Percentiles rank a stretch among this genome's conserved stretches.
phyloP scores from a whole-genome alignment of 805 yeast genomes.

The Candida coleopterorum region DNA sequence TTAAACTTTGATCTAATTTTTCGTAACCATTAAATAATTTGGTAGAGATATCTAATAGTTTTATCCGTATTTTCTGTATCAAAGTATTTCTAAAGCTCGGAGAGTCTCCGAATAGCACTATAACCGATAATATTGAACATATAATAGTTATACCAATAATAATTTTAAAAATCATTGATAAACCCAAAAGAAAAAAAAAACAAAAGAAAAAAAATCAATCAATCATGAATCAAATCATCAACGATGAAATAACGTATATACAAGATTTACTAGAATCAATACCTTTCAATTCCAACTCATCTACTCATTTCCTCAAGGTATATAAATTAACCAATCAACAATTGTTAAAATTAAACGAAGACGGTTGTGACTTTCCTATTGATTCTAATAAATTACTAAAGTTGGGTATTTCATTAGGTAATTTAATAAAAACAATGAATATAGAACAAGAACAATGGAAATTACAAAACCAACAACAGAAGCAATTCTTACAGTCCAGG shows the following conservation, averaged over 20 bases:
- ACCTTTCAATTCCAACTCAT: slow-evolving; percentile 24
- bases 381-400: slow-evolving; percentile 34
- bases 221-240: slow-evolving; percentile 14
- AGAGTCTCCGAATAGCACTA: slow-evolving; percentile 45
- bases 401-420: slow-evolving; percentile 39
- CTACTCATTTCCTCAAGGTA: slow-evolving; percentile 23
- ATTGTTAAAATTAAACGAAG: slow-evolving; percentile 19
- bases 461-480: slow-evolving; percentile 16
- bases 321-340: slow-evolving; percentile 24
- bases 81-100: slow-evolving; percentile 36
- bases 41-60: neutral
- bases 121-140: slow-evolving; percentile 15
- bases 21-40: slow-evolving; percentile 3
- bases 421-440: slow-evolving; percentile 31
- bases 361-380: slow-evolving; percentile 24
- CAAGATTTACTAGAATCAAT: slow-evolving; percentile 26
- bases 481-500: slow-evolving; percentile 10
- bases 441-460: slow-evolving; percentile 28
- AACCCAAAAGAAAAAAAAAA: too few relatives aligned
- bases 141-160: slow-evolving; percentile 7
- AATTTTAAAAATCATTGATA: slow-evolving; percentile 5
- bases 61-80: slow-evolving; percentile 20
- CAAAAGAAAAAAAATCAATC: neutral
- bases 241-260: slow-evolving; percentile 22
- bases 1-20: slow-evolving; percentile 4